These are phyloP conservation scores for Saccharomyces mikatae DNA, from an alignment of 805 yeast genomes.

Conservation along the genomic window DNA sequence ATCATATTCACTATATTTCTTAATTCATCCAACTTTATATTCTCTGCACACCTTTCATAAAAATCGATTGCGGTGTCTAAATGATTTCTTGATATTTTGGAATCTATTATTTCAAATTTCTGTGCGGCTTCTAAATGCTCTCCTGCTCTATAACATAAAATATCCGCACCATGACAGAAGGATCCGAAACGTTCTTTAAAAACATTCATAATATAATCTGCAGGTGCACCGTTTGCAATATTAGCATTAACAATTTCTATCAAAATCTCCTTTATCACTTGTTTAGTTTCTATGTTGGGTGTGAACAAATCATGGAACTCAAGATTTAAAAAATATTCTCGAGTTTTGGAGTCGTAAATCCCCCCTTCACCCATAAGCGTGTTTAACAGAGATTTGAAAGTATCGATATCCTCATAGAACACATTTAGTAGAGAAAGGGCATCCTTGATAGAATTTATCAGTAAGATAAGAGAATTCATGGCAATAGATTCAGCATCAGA, in stretches of 20 bases:
- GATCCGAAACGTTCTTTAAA: constrained; percentile 86
- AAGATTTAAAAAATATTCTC: constrained; percentile 54
- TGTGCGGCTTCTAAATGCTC: constrained; percentile 81
- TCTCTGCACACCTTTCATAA: constrained; percentile 68
- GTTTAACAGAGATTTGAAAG: constrained; percentile 21
- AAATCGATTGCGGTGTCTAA: constrained; percentile 63
- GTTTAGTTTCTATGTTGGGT: constrained; percentile 42
- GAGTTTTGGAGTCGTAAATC: constrained; percentile 55
- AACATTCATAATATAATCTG: constrained; percentile 76
- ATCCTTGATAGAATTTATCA: constrained; percentile 70
- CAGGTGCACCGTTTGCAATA: constrained; percentile 78
- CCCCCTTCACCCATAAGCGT: constrained; percentile 58
- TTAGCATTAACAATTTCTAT: constrained; percentile 80
- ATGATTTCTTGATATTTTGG: constrained; percentile 54
- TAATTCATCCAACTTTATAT: constrained; percentile 65
- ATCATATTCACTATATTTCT: constrained; percentile 70
- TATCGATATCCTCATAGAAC: constrained; percentile 55
- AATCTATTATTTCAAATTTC: constrained; percentile 57
- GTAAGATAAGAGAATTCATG: constrained; percentile 61
- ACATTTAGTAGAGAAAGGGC: constrained; percentile 79
- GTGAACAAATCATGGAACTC: constrained; percentile 69
- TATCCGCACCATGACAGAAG: constrained; percentile 86
- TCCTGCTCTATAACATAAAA: constrained; percentile 80
- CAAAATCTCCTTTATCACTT: constrained; percentile 70
- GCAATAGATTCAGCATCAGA: constrained; percentile 85